Evolutionary conservation across 257 asterid genomes (phyloP), one percentile per base, ranked within the genome.

Genomic region (Solanum tarapatanum): DNA sequence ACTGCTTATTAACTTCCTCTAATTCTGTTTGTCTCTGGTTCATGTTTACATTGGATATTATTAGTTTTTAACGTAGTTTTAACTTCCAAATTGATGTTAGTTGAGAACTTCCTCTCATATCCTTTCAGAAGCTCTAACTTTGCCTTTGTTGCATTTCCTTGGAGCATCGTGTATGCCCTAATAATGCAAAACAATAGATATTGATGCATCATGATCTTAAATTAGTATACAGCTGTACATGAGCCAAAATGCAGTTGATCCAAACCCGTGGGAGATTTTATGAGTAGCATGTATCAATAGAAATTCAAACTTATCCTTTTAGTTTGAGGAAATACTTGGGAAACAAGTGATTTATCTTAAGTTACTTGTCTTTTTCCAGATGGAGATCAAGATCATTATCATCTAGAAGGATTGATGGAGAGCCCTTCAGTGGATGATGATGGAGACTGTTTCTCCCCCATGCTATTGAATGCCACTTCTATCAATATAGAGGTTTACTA

Each of bases 381-480:
- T 84, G 99, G 98, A 90, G 98, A 92, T 89, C 96, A 86, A 84
- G 96, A 94, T 87, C 92, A 90, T 87, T 97, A 93, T 92, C 93
- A 92, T 91, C 91, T 97, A 73, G 99, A 94, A 91, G 99, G 99
- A 90, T 90, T 95, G 84, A 96, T 97, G 98, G 98, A 96, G 89
- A 97, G 99, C 92, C 99, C 99, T 66, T 96, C 99, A 43, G 97
- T 93, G 93, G 99, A 96, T 90, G 99, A 95, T 41, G 98, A 96
- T 73, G 93, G 94, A 66, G 98, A 96, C 91, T 97, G 99, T 92
- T 96, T 96, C 93, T 96, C 99, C 23, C 98, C 99, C 79, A 95
- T 97, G 94, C 93, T 90, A 87, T 87, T 97, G 86, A 97, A 97
- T 92, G 98, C 98, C 35, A 95, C 99, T 87, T 97, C 98, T 28